These are phyloP conservation scores for Paraconiothyrium sp. DNA, from an alignment of 2,329 filamentous ascomycete genomes.

Conservation along the genomic window DNA sequence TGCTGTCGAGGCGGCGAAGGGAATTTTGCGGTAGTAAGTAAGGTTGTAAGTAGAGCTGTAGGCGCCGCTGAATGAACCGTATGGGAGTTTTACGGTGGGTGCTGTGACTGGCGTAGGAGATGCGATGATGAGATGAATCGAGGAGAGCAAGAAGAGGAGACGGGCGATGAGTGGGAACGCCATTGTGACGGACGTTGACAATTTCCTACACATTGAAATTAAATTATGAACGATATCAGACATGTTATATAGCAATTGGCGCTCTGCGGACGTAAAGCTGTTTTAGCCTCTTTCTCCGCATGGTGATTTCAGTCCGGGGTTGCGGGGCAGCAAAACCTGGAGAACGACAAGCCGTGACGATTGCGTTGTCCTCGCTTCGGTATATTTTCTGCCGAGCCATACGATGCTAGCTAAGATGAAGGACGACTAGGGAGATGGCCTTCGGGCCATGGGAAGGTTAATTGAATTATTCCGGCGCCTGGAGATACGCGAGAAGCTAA, in stretches of 20 bases:
- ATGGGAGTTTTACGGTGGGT: conserved; percentile 43
- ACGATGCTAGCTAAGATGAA: conserved; percentile 3
- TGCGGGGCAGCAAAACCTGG: conserved; percentile 25
- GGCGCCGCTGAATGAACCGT: conserved; percentile 61
- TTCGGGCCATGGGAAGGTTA: conserved; percentile 7
- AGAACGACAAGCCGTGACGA: conserved; percentile 7
- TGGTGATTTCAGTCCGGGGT: conserved; percentile 28
- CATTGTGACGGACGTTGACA: conserved; percentile 21
- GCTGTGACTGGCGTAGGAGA: conserved; percentile 18
- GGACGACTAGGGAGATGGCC: background rate
- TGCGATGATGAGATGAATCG: conserved; percentile 17
- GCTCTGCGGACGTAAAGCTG: conserved; percentile 15
- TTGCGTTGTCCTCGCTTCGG: conserved; percentile 19
- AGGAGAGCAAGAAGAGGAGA: background rate
- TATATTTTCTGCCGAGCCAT: conserved; percentile 18
- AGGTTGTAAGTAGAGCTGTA: conserved; percentile 65
- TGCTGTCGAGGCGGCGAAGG: conserved; percentile 67
- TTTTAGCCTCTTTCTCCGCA: conserved; percentile 41
- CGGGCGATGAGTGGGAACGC: conserved; percentile 14
- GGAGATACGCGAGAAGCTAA: background rate
- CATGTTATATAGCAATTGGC: conserved; percentile 13
- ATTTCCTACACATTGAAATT: background rate
- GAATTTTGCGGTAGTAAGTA: conserved; percentile 68
- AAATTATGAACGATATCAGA: background rate
- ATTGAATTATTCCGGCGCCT: conserved; percentile 23